Percentiles rank a stretch among this genome's conserved stretches.
Conservation (phyloP, 768 basidiomycete genomes). For the Russula earlei region DNA sequence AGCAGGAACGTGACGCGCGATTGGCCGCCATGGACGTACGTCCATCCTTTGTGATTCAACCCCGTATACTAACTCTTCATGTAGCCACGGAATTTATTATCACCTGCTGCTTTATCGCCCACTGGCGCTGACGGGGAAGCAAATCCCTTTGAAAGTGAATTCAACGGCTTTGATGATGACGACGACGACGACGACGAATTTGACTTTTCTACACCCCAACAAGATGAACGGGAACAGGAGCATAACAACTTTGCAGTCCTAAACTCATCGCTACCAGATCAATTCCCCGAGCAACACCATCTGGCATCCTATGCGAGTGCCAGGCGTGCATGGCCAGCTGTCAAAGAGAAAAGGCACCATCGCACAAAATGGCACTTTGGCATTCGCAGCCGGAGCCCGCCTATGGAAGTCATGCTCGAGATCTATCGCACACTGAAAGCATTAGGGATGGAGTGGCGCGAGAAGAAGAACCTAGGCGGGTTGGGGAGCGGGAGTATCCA, state of each 20-base stretch:
- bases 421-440: slow-evolving; percentile 88
- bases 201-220: slow-evolving; percentile 39
- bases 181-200: slow-evolving; percentile 48
- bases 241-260: slow-evolving; percentile 76
- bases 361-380: slow-evolving; percentile 97
- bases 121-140: slow-evolving; percentile 52
- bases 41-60: slow-evolving; percentile 15
- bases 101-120: slow-evolving; percentile 59
- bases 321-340: slow-evolving; percentile 32
- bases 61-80: slow-evolving; percentile 1
- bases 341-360: slow-evolving; percentile 58
- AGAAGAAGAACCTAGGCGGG: slow-evolving; percentile 72
- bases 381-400: slow-evolving; percentile 86
- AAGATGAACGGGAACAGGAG: slow-evolving; percentile 30
- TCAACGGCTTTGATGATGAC: slow-evolving; percentile 42
- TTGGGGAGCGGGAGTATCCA: slow-evolving; percentile 41
- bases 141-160: slow-evolving; percentile 76
- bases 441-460: slow-evolving; percentile 96
- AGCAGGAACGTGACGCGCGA: slow-evolving; percentile 78
- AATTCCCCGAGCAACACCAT: slow-evolving; percentile 56
- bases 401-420: slow-evolving; percentile 99
- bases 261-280: slow-evolving; percentile 70
- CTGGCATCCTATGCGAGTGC: slow-evolving; percentile 58
- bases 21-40: slow-evolving; percentile 73
- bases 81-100: slow-evolving; percentile 63